Evolutionary conservation across 169 alveolate genomes (phyloP).

Genomic region (Plasmodium vivax): DNA sequence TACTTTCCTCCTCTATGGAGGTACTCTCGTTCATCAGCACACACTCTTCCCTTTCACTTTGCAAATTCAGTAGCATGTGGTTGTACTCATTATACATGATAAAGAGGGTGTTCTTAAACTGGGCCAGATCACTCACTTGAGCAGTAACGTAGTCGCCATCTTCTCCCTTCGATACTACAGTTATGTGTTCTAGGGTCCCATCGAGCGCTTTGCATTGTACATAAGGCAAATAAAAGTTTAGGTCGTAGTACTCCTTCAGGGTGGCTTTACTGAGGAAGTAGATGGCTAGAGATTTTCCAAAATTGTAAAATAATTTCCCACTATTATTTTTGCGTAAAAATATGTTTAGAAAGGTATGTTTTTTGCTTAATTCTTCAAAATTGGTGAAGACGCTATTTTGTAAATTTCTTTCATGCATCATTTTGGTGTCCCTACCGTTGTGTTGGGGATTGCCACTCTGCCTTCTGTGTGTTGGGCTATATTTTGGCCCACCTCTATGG

Average conservation of each 20-base stretch:
- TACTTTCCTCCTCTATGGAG: background rate
- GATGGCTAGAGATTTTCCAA: constrained; percentile 49
- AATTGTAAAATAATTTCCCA: constrained; percentile 35
- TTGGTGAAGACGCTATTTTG: constrained; percentile 23
- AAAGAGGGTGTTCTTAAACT: constrained; percentile 6
- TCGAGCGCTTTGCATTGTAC: constrained; percentile 3
- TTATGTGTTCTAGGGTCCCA: background rate
- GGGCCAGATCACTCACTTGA: constrained; percentile 1
- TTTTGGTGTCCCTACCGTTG: background rate
- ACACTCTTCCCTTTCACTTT: background rate
- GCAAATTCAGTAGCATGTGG: background rate
- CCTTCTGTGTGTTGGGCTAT: background rate
- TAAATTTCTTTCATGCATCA: constrained; percentile 72
- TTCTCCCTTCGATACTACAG: background rate
- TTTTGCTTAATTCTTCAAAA: constrained; percentile 65
- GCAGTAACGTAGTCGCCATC: background rate
- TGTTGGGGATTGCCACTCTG: background rate
- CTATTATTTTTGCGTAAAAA: constrained; percentile 23
- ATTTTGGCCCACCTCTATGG: background rate
- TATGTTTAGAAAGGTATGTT: constrained; percentile 23
- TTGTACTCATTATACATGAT: constrained; percentile 29
- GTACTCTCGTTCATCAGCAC: background rate
- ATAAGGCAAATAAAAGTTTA: constrained; percentile 63
- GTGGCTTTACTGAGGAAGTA: constrained; percentile 71
- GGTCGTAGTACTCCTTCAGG: constrained; percentile 38